Percentiles rank a stretch among this genome's conserved stretches.
phyloP scores from a whole-genome alignment of 495 filamentous ascomycete species.

The Penicillium fimorum region DNA sequence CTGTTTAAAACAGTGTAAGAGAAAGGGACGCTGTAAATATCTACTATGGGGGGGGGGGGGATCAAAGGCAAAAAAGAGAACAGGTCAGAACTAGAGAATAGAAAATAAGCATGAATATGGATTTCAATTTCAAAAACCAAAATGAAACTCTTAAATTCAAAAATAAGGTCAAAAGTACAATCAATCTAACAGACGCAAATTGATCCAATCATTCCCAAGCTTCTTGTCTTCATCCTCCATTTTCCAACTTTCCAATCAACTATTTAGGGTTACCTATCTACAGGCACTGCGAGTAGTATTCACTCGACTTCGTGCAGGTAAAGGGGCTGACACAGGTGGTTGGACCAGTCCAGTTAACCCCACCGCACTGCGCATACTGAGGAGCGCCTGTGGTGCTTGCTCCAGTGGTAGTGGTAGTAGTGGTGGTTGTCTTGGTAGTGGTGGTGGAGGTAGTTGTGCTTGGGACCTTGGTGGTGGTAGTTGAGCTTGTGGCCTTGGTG shows the following conservation, averaged over 20 bases:
- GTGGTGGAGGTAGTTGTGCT: constrained; percentile 18
- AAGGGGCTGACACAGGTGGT: constrained; percentile 44
- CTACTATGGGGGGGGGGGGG: too few species aligned
- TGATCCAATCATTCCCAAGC: not conserved
- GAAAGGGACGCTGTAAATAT: too few species aligned
- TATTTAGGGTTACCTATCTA: constrained; percentile 11
- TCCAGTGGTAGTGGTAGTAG: constrained; percentile 30
- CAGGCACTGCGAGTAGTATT: constrained; percentile 49
- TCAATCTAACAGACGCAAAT: not conserved
- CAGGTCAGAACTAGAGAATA: not conserved
- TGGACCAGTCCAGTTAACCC: constrained; percentile 46
- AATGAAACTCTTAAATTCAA: not conserved
- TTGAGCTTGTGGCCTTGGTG: constrained; percentile 4
- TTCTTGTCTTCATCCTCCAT: not conserved
- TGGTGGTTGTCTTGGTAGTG: constrained; percentile 20
- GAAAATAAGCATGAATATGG: not conserved
- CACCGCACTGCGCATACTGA: constrained; percentile 52
- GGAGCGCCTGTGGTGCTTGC: constrained; percentile 26
- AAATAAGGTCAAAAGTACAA: not conserved
- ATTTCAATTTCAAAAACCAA: not conserved
- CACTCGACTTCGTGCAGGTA: constrained; percentile 37
- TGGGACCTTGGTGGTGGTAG: constrained; percentile 12
- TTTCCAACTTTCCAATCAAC: not conserved
- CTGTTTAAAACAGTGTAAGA: too few species aligned
- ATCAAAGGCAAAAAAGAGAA: too few species aligned